Percentiles rank a stretch among this genome's conserved stretches.
These are phyloP conservation scores for Pseudozyma hubeiensis DNA, from an alignment of 1,284 basidiomycete genomes.

Conservation along the genomic window DNA sequence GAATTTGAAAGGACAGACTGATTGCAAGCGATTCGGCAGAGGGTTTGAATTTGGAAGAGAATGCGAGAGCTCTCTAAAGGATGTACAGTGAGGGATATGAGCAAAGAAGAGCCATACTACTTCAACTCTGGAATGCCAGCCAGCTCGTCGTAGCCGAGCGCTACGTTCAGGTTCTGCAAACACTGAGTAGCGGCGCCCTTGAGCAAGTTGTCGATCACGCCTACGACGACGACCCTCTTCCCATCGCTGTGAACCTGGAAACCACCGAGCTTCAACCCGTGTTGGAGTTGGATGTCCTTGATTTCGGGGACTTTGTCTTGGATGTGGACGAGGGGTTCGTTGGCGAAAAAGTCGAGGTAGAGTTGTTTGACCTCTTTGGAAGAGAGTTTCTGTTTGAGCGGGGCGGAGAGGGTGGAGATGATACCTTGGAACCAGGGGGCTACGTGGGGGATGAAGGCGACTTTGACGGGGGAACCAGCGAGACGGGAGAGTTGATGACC, in stretches of 20 bases:
- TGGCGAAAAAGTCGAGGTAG: slow-evolving; percentile 82
- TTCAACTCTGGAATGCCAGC: slow-evolving; percentile 76
- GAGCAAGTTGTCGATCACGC: slow-evolving; percentile 84
- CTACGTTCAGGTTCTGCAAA: slow-evolving; percentile 94
- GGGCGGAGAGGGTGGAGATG: slow-evolving; percentile 84
- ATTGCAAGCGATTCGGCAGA: no score
- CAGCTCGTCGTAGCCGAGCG: slow-evolving; percentile 90
- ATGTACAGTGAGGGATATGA: no score
- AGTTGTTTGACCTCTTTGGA: slow-evolving; percentile 80
- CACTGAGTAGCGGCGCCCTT: slow-evolving; percentile 99
- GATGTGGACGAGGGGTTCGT: slow-evolving; percentile 79
- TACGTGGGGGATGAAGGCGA: slow-evolving; percentile 89
- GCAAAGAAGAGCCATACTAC: slow-evolving; percentile 1
- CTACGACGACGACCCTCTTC: slow-evolving; percentile 87
- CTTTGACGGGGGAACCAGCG: slow-evolving; percentile 71
- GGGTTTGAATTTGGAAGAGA: no score
- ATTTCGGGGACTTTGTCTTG: slow-evolving; percentile 81
- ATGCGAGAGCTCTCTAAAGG: no score
- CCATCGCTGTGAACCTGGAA: slow-evolving; percentile 91
- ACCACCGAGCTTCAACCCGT: slow-evolving; percentile 91
- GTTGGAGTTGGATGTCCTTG: slow-evolving; percentile 80
- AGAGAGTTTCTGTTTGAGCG: slow-evolving; percentile 75
- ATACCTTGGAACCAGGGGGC: slow-evolving; percentile 98
- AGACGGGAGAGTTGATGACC: slow-evolving; percentile 82
- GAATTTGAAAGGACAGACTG: no score